Evolutionary conservation across 257 asterid species (phyloP), one percentile per base, ranked within the genome.

Genomic region (Leonotis leonurus): DNA sequence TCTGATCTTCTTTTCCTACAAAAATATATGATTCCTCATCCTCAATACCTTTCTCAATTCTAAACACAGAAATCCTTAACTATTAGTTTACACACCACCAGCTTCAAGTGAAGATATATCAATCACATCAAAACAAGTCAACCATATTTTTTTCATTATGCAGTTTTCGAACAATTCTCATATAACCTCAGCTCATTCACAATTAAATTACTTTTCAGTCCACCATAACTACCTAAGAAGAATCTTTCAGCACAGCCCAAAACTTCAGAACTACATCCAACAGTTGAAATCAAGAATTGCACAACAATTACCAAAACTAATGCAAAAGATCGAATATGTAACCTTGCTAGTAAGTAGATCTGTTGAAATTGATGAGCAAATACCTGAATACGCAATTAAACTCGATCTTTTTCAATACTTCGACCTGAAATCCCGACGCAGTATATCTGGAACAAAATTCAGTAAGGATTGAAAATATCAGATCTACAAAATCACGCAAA

Each of bases 1-100:
- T 71, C 72, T 37, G 45, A 59, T 48, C 32, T 36, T 48, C 32
- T 36, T 63, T 64, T 56, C 74, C 78, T 53, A 70, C 73, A 62
- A 70, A 52, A 45, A 32, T 39, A 26, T 25, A 10, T 8, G 12
- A 61, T 4, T 41, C 49, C n/a, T 32, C 53, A 61, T 36, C 52
- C 32, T 67, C 14, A 56, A 58, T 24, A 50, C 6, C 12, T 12
- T 33, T 45, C 1, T 33, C 21, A 51, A 20, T n/a, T 29, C 27
- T 39, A 13, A 18, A 41, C 24, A 45, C 51, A 37, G 8, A 43
- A 9, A 46, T 26, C 66, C 32, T n/a, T 8, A 22, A 30, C 32
- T 8, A 4, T 48, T 10, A 9, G 32, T 39, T 35, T 37, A 25
- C 44, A 30, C 5, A 21, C 17, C 26, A 29, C 41, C 29, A 48